phyloP scores from a whole-genome alignment of 352 stramenopile genomes.

The Phytophthora cryptogea region DNA sequence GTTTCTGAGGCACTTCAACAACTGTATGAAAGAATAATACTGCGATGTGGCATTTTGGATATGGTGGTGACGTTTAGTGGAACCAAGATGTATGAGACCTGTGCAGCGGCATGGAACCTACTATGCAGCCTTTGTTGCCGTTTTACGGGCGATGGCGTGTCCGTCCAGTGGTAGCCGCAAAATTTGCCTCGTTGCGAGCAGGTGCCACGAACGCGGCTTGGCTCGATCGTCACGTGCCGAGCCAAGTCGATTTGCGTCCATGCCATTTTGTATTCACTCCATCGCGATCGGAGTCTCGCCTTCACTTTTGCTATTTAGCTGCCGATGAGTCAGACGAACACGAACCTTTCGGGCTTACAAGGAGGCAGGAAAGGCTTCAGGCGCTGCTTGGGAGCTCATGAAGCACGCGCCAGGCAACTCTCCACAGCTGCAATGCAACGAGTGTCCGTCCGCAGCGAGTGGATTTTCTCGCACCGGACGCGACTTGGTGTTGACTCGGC shows the following conservation, averaged over 20 bases:
- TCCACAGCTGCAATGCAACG: conserved; percentile 7
- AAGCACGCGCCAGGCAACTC: conserved; percentile 1
- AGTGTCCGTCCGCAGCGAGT: conserved; percentile 5
- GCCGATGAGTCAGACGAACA: conserved; percentile 2
- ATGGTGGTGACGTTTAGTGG: neutral
- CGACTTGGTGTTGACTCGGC: conserved; percentile 4
- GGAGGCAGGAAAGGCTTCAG: too few relatives aligned
- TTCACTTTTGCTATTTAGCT: neutral
- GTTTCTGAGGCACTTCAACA: conserved; percentile 20
- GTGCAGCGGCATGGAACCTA: neutral
- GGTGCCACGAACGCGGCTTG: conserved; percentile 12
- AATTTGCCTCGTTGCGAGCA: conserved; percentile 20
- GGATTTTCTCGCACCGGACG: conserved; percentile 16
- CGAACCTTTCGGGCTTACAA: too few relatives aligned
- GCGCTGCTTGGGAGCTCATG: too few relatives aligned
- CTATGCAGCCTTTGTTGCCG: conserved; percentile 3
- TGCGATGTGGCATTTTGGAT: neutral
- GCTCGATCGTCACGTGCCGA: conserved; percentile 3
- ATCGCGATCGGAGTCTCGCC: neutral
- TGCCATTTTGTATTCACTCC: neutral
- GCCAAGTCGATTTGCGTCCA: conserved; percentile 13
- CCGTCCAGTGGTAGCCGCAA: conserved; percentile 2
- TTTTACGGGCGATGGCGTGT: neutral
- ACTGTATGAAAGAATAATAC: neutral
- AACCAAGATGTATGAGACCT: neutral